These are phyloP conservation scores for Naganishia sp. DNA, from an alignment of 1,284 basidiomycete species.

Conservation along the genomic window DNA sequence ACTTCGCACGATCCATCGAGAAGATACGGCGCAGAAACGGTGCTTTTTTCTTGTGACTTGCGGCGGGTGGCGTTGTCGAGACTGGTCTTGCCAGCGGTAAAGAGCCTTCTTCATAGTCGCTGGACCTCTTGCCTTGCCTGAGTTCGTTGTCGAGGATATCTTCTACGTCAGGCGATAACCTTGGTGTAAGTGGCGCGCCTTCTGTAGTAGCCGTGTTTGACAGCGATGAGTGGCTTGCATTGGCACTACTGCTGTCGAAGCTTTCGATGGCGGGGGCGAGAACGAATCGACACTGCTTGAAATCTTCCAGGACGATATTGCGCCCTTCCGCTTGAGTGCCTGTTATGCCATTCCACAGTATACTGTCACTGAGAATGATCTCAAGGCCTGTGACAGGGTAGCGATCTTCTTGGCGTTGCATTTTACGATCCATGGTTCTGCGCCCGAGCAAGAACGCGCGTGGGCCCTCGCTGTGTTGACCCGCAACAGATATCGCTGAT, in stretches of 20 bases:
- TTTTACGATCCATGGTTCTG: slow-evolving; percentile 16
- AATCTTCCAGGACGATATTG: slow-evolving; percentile 10
- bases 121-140: not conserved
- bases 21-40: slow-evolving; percentile 11
- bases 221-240: slow-evolving; percentile 17
- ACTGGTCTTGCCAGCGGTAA: no score
- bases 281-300: slow-evolving; percentile 19
- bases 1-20: not conserved
- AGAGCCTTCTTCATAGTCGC: not conserved
- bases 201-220: slow-evolving; percentile 21
- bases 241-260: slow-evolving; percentile 10
- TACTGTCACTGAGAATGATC: slow-evolving; percentile 16
- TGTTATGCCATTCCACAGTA: not conserved
- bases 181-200: slow-evolving; percentile 11
- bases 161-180: slow-evolving; percentile 6
- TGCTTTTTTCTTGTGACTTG: not conserved
- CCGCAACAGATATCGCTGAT: not conserved
- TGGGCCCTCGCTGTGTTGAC: no score
- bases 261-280: not conserved
- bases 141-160: not conserved
- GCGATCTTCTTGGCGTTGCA: slow-evolving; percentile 24
- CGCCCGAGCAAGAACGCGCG: slow-evolving; percentile 1
- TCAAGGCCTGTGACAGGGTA: slow-evolving; percentile 14
- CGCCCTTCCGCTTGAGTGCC: not conserved
- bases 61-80: not conserved